A percentile compares a stretch with the other conserved stretches of the same genome.
phyloP scores from a whole-genome alignment of 106 monocot species.

The Acanthochlamys bracteata region DNA sequence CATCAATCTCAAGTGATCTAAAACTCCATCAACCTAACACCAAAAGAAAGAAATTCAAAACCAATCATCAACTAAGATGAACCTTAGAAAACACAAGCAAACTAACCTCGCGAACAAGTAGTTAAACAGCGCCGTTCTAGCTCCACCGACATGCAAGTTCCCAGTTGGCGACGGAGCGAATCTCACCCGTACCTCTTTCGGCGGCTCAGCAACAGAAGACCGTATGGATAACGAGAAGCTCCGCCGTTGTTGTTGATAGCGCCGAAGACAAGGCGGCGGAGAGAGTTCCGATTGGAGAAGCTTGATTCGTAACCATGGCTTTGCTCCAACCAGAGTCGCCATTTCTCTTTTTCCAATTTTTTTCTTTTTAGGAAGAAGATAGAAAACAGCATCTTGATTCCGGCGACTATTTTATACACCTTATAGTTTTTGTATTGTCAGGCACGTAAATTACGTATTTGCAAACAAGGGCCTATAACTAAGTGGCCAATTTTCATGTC shows the following conservation, averaged over 20 bases:
- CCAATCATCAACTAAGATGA: no score
- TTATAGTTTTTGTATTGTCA: no score
- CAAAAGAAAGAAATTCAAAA: no score
- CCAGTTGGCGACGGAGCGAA: constrained; percentile 78
- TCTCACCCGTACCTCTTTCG: constrained; percentile 55
- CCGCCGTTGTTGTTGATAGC: constrained; percentile 19
- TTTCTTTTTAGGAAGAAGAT: no score
- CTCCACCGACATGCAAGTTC: constrained; percentile 71
- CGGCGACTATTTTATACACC: no score
- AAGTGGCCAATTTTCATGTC: no score
- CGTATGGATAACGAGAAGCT: constrained; percentile 16
- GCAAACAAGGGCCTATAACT: no score
- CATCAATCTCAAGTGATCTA: no score
- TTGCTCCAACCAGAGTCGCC: constrained; percentile 36
- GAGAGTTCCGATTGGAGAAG: constrained; percentile 30
- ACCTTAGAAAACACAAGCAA: no score
- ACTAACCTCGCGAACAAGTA: constrained; percentile 64
- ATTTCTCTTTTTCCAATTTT: constrained; percentile 5
- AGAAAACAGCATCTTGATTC: no score
- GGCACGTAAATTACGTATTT: no score
- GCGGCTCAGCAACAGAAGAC: constrained; percentile 6
- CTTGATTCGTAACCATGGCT: constrained; percentile 31
- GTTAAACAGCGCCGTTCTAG: constrained; percentile 68
- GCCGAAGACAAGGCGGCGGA: constrained; percentile 16
- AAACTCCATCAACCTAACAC: no score